Evolutionary conservation across 805 yeast species (phyloP).

Genomic region (Maudiozyma barnettii): DNA sequence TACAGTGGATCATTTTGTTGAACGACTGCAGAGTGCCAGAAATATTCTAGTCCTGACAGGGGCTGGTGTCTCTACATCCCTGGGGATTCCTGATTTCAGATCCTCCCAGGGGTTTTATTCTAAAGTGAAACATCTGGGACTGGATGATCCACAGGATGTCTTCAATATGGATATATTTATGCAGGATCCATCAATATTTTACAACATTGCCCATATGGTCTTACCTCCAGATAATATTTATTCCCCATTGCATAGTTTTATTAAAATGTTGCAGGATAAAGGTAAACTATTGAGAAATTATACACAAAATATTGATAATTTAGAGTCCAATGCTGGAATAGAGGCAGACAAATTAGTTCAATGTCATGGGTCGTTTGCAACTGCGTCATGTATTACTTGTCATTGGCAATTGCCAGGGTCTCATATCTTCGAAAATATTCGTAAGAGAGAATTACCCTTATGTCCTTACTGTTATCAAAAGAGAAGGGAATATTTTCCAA

Average conservation of each 20-base stretch:
- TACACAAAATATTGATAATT: constrained; percentile 84
- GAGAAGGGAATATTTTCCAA: constrained; percentile 30
- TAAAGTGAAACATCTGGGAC: constrained; percentile 53
- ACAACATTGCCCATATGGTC: constrained; percentile 77
- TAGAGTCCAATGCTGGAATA: constrained; percentile 76
- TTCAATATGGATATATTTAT: constrained; percentile 65
- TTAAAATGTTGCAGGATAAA: constrained; percentile 61
- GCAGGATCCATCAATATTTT: constrained; percentile 70
- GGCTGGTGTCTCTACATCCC: constrained; percentile 84
- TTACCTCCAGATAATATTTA: constrained; percentile 60
- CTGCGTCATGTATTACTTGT: constrained; percentile 78
- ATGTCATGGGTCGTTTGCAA: constrained; percentile 89
- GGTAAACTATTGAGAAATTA: constrained; percentile 73
- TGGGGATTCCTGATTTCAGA: constrained; percentile 89
- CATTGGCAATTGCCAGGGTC: constrained; percentile 57
- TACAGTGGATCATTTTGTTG: constrained; percentile 50
- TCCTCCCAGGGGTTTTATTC: constrained; percentile 81
- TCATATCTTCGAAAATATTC: constrained; percentile 49
- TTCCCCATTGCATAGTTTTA: constrained; percentile 77
- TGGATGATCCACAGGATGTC: constrained; percentile 85
- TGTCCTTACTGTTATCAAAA: constrained; percentile 58
- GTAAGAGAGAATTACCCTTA: constrained; percentile 50
- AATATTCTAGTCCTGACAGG: constrained; percentile 75
- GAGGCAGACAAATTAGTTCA: constrained; percentile 59
- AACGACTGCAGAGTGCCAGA: constrained; percentile 43